Percentiles rank a stretch among this genome's conserved stretches.
These are phyloP conservation scores for Fraxinus americana DNA, from an alignment of 257 asterid genomes.

Conservation along the genomic window DNA sequence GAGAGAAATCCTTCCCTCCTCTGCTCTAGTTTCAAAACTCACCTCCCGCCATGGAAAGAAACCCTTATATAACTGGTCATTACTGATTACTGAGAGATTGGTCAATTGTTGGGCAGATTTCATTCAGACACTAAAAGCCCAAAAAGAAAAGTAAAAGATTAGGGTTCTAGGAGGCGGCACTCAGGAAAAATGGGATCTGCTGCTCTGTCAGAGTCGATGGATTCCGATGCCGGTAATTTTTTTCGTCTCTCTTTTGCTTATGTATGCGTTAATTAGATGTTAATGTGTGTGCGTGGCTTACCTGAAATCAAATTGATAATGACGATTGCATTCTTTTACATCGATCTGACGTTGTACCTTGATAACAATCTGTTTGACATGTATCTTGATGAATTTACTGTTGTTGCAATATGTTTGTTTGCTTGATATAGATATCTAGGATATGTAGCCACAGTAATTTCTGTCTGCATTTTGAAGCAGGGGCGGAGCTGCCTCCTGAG, in stretches of 20 bases:
- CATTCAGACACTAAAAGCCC: not conserved
- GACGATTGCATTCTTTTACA: not conserved
- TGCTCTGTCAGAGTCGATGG: not conserved
- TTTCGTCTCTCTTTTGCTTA: not conserved
- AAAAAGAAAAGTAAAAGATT: not conserved
- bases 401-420: not conserved
- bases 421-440: not conserved
- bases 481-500: not conserved
- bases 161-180: not conserved
- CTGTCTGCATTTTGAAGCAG: not conserved
- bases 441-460: not conserved
- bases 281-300: not conserved
- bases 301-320: not conserved
- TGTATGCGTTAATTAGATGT: not conserved
- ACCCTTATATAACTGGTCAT: not conserved
- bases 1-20: not conserved
- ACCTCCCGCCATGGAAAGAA: not conserved
- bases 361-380: not conserved
- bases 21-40: not conserved
- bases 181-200: not conserved
- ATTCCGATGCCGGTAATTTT: slow-evolving; percentile 11
- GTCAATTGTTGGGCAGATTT: not conserved
- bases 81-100: not conserved
- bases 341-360: not conserved
- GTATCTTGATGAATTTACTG: not conserved